Evolutionary conservation across 2,329 filamentous ascomycete genomes (phyloP).

Genomic region (Cercospora janseana): DNA sequence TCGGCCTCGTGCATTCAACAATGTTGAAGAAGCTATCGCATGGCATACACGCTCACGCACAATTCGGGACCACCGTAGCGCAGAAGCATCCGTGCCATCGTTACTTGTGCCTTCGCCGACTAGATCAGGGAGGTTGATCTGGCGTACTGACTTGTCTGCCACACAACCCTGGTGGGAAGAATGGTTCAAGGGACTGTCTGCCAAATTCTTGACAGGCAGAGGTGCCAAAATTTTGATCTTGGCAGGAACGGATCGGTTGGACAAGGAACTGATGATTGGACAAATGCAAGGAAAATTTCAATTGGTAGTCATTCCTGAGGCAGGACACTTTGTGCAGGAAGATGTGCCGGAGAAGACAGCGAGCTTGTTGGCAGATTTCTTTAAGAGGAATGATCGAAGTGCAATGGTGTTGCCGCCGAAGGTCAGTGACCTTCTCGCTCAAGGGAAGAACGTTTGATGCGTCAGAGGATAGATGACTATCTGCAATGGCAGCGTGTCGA

Average conservation of each 20-base stretch:
- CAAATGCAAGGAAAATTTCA: slow-evolving; percentile 99
- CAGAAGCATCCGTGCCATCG: slow-evolving; percentile 80
- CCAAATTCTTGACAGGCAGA: slow-evolving; percentile 77
- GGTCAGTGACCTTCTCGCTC: slow-evolving; percentile 57
- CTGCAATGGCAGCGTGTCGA: too few relatives aligned
- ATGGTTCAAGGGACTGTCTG: slow-evolving; percentile 86
- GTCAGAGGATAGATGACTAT: not conserved
- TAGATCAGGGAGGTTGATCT: slow-evolving; percentile 58
- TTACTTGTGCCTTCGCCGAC: slow-evolving; percentile 57
- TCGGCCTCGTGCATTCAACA: slow-evolving; percentile 74
- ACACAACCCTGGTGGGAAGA: slow-evolving; percentile 92
- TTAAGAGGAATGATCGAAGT: slow-evolving; percentile 83
- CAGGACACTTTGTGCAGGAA: slow-evolving; percentile 95
- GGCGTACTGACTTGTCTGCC: slow-evolving; percentile 78
- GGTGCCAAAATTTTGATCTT: slow-evolving; percentile 83
- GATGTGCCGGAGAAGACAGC: slow-evolving; percentile 90
- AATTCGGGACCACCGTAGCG: slow-evolving; percentile 78
- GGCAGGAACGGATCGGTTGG: slow-evolving; percentile 83
- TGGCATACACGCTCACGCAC: slow-evolving; percentile 92
- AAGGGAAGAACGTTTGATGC: slow-evolving; percentile 52
- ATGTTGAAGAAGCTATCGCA: slow-evolving; percentile 75
- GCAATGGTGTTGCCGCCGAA: slow-evolving; percentile 86
- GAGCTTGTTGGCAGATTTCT: slow-evolving; percentile 81
- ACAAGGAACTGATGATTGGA: slow-evolving; percentile 89
- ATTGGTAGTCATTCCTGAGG: slow-evolving; percentile 88